A percentile compares a stretch with the other conserved stretches of the same genome.
Evolutionary conservation across 2,329 filamentous ascomycete species (phyloP).

Genomic region (Colletotrichum euphorbiae): DNA sequence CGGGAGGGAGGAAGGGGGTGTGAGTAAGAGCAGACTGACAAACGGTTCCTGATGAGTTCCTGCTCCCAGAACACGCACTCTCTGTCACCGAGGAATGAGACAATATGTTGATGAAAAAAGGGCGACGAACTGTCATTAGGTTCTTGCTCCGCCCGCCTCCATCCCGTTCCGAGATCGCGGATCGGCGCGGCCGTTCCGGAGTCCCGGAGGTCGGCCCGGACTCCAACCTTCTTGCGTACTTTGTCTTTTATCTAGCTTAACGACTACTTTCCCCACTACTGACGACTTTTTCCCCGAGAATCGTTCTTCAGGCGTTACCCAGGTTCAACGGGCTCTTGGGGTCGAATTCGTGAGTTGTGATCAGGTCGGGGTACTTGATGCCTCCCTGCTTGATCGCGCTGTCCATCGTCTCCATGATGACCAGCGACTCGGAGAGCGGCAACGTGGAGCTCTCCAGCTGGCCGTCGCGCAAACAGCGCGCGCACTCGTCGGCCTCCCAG

Average conservation of each 20-base stretch:
- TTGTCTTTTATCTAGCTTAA: background rate
- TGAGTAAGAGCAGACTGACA: conserved; percentile 16
- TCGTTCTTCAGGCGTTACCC: conserved; percentile 50
- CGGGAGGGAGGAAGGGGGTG: conserved; percentile 9
- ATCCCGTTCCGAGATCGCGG: conserved; percentile 19
- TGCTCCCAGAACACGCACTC: background rate
- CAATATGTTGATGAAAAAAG: no score
- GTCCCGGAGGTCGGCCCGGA: background rate
- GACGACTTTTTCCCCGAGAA: no score
- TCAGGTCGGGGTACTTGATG: conserved; percentile 65
- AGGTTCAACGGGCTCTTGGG: conserved; percentile 71
- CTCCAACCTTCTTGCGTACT: background rate
- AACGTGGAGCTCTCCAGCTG: conserved; percentile 79
- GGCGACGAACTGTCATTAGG: background rate
- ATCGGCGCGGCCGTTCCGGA: conserved; percentile 17
- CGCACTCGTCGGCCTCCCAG: conserved; percentile 87
- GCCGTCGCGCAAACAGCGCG: conserved; percentile 79
- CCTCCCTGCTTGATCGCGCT: conserved; percentile 64
- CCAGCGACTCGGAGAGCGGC: conserved; percentile 80
- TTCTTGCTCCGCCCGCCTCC: background rate
- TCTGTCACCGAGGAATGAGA: background rate
- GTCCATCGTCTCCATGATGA: conserved; percentile 83
- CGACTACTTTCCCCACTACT: no score
- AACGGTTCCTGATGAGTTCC: background rate
- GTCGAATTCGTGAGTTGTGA: conserved; percentile 69